Conservation (phyloP, 2,329 filamentous ascomycete genomes). For the Helotiales sp. region DNA sequence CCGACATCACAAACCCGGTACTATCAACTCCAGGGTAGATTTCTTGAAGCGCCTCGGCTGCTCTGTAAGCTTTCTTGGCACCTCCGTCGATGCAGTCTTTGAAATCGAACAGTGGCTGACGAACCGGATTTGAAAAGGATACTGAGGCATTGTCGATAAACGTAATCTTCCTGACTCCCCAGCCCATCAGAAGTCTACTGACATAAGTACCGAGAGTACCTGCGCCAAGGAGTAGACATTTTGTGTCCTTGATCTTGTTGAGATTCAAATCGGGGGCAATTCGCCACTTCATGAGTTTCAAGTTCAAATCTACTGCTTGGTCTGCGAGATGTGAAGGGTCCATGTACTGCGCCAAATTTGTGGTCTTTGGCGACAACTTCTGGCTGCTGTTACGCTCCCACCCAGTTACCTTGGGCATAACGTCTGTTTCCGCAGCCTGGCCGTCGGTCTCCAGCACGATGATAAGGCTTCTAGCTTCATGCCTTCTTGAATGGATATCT, state of each 20-base stretch:
- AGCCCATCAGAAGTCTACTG: constrained; percentile 87
- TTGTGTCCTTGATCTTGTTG: constrained; percentile 86
- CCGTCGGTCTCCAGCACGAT: constrained; percentile 52
- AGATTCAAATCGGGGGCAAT: constrained; percentile 88
- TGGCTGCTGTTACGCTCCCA: constrained; percentile 87
- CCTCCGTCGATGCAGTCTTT: constrained; percentile 87
- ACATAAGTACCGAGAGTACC: constrained; percentile 95
- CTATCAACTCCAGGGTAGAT: constrained; percentile 92
- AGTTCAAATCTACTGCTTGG: constrained; percentile 91
- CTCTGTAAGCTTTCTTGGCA: constrained; percentile 78
- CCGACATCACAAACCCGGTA: constrained; percentile 78
- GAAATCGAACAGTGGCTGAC: constrained; percentile 91
- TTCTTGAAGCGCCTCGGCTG: constrained; percentile 77
- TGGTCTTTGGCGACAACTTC: constrained; percentile 77
- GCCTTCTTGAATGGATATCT: constrained; percentile 76
- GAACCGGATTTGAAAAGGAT: constrained; percentile 94
- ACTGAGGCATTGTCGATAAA: constrained; percentile 94
- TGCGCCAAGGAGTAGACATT: constrained; percentile 87
- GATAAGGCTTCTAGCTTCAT: constrained; percentile 82
- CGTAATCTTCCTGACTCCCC: constrained; percentile 94
- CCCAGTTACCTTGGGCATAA: constrained; percentile 88
- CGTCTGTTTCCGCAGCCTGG: constrained; percentile 36
- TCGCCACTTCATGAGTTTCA: constrained; percentile 99
- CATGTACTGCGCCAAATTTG: constrained; percentile 91
- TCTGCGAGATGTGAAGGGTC: constrained; percentile 87